Percentiles rank a stretch among this genome's conserved stretches.
Conservation (phyloP, 306 rosid genomes). For the Cyclanthera cordifolia region DNA sequence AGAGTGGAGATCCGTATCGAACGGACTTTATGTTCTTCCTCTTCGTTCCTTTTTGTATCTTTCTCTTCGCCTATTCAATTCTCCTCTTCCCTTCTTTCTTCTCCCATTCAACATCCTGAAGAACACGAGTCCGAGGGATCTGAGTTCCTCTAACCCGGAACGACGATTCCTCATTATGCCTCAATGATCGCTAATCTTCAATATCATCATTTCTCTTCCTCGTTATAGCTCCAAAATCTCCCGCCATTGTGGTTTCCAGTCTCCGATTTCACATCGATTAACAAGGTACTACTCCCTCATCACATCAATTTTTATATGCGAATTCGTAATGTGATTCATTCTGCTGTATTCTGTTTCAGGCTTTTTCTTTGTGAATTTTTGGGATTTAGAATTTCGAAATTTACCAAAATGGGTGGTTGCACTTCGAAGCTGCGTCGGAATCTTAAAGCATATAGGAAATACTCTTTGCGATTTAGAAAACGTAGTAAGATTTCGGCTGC, state of each 20-base stretch:
- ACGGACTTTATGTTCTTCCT: conserved; percentile 10
- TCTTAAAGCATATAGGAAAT: conserved; percentile 14
- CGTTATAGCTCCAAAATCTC: too few relatives aligned
- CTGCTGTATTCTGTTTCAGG: neutral
- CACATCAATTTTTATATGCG: too few relatives aligned
- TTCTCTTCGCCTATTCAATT: neutral
- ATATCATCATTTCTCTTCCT: too few relatives aligned
- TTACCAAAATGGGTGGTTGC: conserved; percentile 54
- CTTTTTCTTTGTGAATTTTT: neutral
- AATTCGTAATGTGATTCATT: neutral
- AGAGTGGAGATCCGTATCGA: conserved; percentile 35
- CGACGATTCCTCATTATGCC: conserved; percentile 31
- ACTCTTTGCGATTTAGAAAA: conserved; percentile 23
- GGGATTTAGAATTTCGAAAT: conserved; percentile 20
- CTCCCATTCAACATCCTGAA: conserved; percentile 2
- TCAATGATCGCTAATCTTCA: too few relatives aligned
- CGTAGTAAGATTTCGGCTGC: conserved; percentile 22
- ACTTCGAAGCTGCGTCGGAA: conserved; percentile 40
- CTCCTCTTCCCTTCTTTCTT: conserved; percentile 8
- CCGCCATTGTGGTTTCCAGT: too few relatives aligned
- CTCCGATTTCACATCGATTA: too few relatives aligned
- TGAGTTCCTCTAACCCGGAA: conserved; percentile 45
- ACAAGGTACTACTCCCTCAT: too few relatives aligned
- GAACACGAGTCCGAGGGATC: conserved; percentile 30
- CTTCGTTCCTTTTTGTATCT: neutral